phyloP scores from a whole-genome alignment of 129 eudicot species.

The Flaveria trinervia region DNA sequence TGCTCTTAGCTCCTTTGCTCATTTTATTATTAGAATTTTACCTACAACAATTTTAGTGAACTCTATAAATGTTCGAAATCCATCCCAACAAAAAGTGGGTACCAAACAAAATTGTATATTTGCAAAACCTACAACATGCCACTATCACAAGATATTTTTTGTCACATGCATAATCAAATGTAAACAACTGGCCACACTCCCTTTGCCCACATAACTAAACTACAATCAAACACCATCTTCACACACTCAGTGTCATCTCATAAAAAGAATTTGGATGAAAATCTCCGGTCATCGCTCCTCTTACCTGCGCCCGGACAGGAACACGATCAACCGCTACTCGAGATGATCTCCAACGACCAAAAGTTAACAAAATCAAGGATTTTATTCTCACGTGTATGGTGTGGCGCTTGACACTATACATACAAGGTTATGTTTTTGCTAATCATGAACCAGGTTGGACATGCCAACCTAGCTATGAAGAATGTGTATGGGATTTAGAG shows the following conservation, averaged over 20 bases:
- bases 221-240: background rate
- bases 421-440: constrained; percentile 83
- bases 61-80: too few relatives aligned
- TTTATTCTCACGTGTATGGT: constrained; percentile 67
- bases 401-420: constrained; percentile 77
- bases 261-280: constrained; percentile 7
- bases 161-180: background rate
- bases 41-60: too few relatives aligned
- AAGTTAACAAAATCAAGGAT: constrained; percentile 63
- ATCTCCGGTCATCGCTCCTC: constrained; percentile 51
- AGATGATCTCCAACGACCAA: constrained; percentile 58
- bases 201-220: background rate
- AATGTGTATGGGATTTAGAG: constrained; percentile 24
- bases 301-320: constrained; percentile 15
- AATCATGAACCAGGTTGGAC: constrained; percentile 83
- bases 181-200: background rate
- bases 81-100: background rate
- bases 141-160: background rate
- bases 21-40: too few relatives aligned
- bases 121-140: background rate
- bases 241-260: constrained; percentile 16
- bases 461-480: constrained; percentile 34
- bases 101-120: background rate
- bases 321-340: constrained; percentile 14
- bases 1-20: too few relatives aligned